phyloP scores from a whole-genome alignment of 768 basidiomycete species.

The Kwoniella sp. region DNA sequence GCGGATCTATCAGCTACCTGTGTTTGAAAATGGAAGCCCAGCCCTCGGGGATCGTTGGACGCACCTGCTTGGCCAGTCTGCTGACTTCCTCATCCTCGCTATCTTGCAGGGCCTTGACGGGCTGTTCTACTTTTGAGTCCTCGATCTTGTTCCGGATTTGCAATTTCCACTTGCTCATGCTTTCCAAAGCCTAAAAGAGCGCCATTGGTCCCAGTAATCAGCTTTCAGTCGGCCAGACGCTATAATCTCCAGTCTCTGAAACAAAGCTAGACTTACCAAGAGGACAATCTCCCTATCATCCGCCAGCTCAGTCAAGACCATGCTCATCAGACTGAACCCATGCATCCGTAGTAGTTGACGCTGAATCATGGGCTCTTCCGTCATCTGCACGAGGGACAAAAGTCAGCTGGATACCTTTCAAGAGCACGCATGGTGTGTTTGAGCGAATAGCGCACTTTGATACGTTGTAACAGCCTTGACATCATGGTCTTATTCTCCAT shows the following conservation, averaged over 20 bases:
- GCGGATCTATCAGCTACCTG: neutral
- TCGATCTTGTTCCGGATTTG: constrained; percentile 88
- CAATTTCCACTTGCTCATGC: constrained; percentile 69
- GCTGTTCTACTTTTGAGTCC: constrained; percentile 71
- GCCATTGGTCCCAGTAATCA: neutral
- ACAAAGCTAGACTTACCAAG: constrained; percentile 62
- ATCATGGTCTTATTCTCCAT: constrained; percentile 75
- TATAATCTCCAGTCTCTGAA: neutral
- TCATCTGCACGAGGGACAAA: constrained; percentile 66
- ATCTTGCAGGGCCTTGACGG: constrained; percentile 64
- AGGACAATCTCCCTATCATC: constrained; percentile 72
- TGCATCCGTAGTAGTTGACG: constrained; percentile 85
- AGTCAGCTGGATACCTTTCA: constrained; percentile 10
- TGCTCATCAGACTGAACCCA: constrained; percentile 89
- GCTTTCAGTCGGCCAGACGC: neutral
- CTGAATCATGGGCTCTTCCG: constrained; percentile 74
- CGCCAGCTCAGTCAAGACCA: constrained; percentile 75
- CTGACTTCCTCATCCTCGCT: constrained; percentile 66
- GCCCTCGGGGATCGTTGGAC: too few species aligned
- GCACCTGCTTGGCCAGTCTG: constrained; percentile 67
- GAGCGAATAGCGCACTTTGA: constrained; percentile 64
- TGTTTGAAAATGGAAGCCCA: neutral
- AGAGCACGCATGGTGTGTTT: too few species aligned
- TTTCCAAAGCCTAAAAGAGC: constrained; percentile 55
- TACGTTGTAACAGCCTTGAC: constrained; percentile 76